A percentile compares a stretch with the other conserved stretches of the same genome.
Conservation (phyloP, 306 rosid species). For the Vigna hirtella region DNA sequence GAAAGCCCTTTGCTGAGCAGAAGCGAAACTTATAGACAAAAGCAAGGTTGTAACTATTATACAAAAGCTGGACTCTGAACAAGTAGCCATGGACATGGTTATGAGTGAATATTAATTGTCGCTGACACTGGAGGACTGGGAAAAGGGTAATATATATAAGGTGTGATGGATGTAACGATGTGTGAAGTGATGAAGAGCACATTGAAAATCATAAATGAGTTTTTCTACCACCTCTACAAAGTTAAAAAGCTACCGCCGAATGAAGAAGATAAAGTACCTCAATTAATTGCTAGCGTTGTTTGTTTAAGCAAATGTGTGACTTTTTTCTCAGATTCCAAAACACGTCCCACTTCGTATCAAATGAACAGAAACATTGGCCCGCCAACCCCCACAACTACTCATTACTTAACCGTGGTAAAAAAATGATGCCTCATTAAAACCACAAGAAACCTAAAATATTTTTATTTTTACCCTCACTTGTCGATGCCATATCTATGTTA, state of each 20-base stretch:
- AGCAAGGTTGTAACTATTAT: slow-evolving; percentile 33
- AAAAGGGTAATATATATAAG: slow-evolving; percentile 24
- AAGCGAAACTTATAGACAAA: slow-evolving; percentile 17
- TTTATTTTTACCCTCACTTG: slow-evolving; percentile 5
- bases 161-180: not conserved
- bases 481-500: not conserved
- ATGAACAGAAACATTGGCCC: slow-evolving; percentile 30
- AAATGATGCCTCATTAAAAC: not conserved
- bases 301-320: slow-evolving; percentile 37
- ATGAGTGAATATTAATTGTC: not conserved
- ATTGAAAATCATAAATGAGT: slow-evolving; percentile 49
- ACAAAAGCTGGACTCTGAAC: slow-evolving; percentile 16
- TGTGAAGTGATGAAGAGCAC: not conserved
- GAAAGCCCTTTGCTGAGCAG: slow-evolving; percentile 61
- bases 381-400: slow-evolving; percentile 37
- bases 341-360: slow-evolving; percentile 31
- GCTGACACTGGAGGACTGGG: not conserved
- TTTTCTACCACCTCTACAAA: slow-evolving; percentile 39
- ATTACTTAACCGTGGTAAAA: slow-evolving; percentile 25
- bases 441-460: not conserved
- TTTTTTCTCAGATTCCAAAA: slow-evolving; percentile 31
- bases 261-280: slow-evolving; percentile 43
- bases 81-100: slow-evolving; percentile 41
- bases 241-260: slow-evolving; percentile 46
- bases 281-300: slow-evolving; percentile 22